These are phyloP conservation scores for Sugiyamaella boreocaroliniensis DNA, from an alignment of 805 yeast species.

Conservation along the genomic window DNA sequence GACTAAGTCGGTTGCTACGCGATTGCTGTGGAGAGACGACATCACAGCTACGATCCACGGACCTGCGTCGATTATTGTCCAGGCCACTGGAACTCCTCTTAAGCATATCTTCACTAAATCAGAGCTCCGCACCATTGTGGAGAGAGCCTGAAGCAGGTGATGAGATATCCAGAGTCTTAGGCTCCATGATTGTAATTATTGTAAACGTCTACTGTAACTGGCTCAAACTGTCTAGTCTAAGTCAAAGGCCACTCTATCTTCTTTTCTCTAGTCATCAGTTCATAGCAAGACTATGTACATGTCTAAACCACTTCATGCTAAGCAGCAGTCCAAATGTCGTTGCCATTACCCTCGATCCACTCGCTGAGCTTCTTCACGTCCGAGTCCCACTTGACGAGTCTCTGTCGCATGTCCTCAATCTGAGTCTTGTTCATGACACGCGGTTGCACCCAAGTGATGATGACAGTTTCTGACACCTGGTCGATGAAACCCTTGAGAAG, in stretches of 20 bases:
- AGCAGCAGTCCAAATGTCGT: conserved; percentile 52
- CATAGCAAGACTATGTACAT: background rate
- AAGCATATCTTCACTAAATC: conserved; percentile 22
- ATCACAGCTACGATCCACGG: conserved; percentile 23
- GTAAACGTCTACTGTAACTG: too few relatives aligned
- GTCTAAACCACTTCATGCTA: conserved; percentile 4
- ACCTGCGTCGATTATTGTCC: conserved; percentile 27
- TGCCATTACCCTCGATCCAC: conserved; percentile 55
- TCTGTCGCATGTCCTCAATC: conserved; percentile 65
- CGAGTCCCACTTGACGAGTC: conserved; percentile 69
- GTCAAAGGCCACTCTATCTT: background rate
- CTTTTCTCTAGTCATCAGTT: background rate
- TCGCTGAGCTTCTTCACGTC: conserved; percentile 61
- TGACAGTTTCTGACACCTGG: conserved; percentile 71
- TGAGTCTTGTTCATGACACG: conserved; percentile 80
- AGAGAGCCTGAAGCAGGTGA: background rate
- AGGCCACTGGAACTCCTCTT: conserved; percentile 22
- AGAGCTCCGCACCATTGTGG: conserved; percentile 18
- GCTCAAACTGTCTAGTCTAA: background rate
- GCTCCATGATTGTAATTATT: background rate
- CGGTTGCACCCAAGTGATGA: conserved; percentile 93
- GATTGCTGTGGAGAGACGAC: conserved; percentile 26
- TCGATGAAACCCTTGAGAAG: conserved; percentile 86
- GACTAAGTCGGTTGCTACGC: conserved; percentile 11
- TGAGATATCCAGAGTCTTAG: background rate